Conservation (phyloP, 2,329 filamentous ascomycete species). For the Camptophora hylomeconis region DNA sequence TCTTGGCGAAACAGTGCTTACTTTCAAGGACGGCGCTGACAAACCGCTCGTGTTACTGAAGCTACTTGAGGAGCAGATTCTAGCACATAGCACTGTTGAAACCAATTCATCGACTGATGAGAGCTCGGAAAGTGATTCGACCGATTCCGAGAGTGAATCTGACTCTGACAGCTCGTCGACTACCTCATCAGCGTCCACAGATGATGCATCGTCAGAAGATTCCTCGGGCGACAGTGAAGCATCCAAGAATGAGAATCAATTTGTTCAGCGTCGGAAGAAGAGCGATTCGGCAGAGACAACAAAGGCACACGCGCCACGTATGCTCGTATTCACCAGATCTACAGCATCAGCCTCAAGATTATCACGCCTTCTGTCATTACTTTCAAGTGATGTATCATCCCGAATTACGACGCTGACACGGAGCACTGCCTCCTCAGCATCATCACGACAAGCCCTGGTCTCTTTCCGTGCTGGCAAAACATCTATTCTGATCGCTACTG, state of each 20-base stretch:
- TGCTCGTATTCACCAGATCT: slow-evolving; percentile 89
- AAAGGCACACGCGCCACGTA: too few relatives aligned
- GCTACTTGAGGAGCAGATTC: slow-evolving; percentile 48
- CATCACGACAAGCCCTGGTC: slow-evolving; percentile 67
- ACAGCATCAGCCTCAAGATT: slow-evolving; percentile 79
- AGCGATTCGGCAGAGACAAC: too few relatives aligned
- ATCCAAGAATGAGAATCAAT: too few relatives aligned
- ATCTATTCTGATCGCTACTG: slow-evolving; percentile 85
- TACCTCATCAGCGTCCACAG: slow-evolving; percentile 15
- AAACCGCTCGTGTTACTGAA: slow-evolving; percentile 80
- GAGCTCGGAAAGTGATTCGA: too few relatives aligned
- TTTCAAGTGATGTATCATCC: slow-evolving; percentile 79
- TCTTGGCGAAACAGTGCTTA: slow-evolving; percentile 53
- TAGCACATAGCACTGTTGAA: too few relatives aligned
- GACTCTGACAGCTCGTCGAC: slow-evolving; percentile 10
- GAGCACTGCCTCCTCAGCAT: slow-evolving; percentile 13
- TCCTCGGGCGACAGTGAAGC: too few relatives aligned
- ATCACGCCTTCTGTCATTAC: slow-evolving; percentile 70
- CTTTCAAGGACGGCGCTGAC: slow-evolving; percentile 54
- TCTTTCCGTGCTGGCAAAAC: slow-evolving; percentile 83
- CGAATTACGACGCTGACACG: slow-evolving; percentile 80
- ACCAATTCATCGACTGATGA: too few relatives aligned
- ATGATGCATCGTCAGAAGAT: too few relatives aligned
- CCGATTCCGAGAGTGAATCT: slow-evolving; percentile 12
- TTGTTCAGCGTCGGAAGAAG: too few relatives aligned